phyloP scores from a whole-genome alignment of 177 flowering plant species.

The Telopea speciosissima region DNA sequence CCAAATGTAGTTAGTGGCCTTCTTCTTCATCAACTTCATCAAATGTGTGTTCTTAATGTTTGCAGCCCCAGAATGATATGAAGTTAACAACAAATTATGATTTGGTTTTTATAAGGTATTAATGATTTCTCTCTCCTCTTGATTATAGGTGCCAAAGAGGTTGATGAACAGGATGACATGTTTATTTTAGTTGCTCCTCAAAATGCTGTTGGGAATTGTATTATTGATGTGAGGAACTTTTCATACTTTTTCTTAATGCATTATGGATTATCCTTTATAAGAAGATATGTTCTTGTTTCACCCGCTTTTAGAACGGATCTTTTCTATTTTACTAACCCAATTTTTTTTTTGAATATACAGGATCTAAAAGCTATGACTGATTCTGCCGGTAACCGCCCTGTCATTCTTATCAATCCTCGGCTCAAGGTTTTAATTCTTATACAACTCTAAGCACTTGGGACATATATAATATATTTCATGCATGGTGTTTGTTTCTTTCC shows the following conservation, averaged over 20 bases:
- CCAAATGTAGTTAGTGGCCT: not conserved
- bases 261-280: not conserved
- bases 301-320: not conserved
- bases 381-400: constrained; percentile 84
- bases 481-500: not conserved
- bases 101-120: not conserved
- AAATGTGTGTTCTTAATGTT: not conserved
- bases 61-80: not conserved
- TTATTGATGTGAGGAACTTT: constrained; percentile 66
- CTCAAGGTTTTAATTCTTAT: constrained; percentile 53
- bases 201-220: constrained; percentile 96
- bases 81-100: not conserved
- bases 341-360: constrained; percentile 32
- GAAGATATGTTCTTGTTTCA: not conserved
- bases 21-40: not conserved
- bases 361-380: constrained; percentile 88
- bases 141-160: constrained; percentile 72
- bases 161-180: constrained; percentile 79
- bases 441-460: constrained; percentile 2
- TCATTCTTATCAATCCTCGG: constrained; percentile 78
- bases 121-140: not conserved
- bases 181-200: constrained; percentile 92
- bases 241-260: constrained; percentile 3
- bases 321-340: constrained; percentile 5
- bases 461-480: not conserved